Evolutionary conservation across 257 asterid species (phyloP).

Genomic region (Cynanchum wilfordii): DNA sequence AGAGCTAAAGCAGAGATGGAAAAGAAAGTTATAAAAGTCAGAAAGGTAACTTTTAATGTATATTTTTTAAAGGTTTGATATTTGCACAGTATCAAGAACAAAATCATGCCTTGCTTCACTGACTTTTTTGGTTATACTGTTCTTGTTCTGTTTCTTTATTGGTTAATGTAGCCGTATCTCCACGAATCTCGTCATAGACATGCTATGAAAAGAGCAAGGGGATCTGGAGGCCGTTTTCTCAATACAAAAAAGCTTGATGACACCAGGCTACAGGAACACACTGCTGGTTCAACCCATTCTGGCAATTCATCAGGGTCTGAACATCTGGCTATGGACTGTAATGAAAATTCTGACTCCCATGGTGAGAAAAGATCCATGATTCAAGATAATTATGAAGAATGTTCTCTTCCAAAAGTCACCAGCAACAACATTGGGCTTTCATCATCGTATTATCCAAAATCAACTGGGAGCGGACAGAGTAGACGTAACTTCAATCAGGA

Average conservation of each 20-base stretch:
- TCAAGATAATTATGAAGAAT: conserved; percentile 26
- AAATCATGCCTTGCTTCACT: background rate
- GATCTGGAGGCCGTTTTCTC: conserved; percentile 79
- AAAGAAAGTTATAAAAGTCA: conserved; percentile 52
- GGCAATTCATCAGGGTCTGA: conserved; percentile 45
- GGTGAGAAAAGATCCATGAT: conserved; percentile 24
- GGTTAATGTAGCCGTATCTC: conserved; percentile 61
- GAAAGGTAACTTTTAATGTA: conserved; percentile 42
- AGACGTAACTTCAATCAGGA: conserved; percentile 25
- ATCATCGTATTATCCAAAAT: conserved; percentile 21
- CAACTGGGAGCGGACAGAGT: conserved; percentile 28
- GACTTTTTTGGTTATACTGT: background rate
- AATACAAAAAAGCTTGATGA: conserved; percentile 46
- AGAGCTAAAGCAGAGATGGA: conserved; percentile 83
- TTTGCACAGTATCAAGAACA: background rate
- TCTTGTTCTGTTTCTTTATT: background rate
- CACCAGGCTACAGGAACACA: conserved; percentile 24
- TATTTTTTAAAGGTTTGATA: background rate
- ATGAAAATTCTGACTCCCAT: conserved; percentile 28
- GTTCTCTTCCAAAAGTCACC: conserved; percentile 28
- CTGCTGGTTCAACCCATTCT: conserved; percentile 29
- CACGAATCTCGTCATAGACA: conserved; percentile 79
- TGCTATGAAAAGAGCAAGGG: conserved; percentile 78
- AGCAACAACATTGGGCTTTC: conserved; percentile 20
- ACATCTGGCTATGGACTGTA: conserved; percentile 24